Evolutionary conservation across 140 eudicot genomes (phyloP), one percentile per base, ranked within the genome.

Genomic region (Oenanthe javanica): DNA sequence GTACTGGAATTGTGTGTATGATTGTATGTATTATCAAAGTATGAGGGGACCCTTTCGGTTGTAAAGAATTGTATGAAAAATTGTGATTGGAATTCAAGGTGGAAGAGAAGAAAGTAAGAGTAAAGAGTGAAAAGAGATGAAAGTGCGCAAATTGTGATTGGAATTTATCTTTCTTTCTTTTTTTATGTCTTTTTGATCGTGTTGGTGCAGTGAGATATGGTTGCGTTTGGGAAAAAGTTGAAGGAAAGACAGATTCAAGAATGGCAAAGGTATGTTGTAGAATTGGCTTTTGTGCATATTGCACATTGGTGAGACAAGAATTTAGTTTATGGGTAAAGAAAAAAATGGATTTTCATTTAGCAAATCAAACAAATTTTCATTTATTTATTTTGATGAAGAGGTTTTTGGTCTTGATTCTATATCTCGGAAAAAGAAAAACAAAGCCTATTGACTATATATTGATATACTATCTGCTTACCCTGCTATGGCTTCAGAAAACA

Each of bases 171-270:
- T 36, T 6, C 10, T 61, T 31, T 31, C 36, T 31, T 31, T 31
- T 23, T 43, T 45, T 49, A 47, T 6, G 72, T 66, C 72, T 2
- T 47, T 2, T 25, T 79, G 55, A 61, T 74, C 21, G 16, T 55
- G 55, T 81, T 82, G 61, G 75, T 83, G 85, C 87, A 89, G 91
- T 79, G 79, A 84, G 82, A 89, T 86, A 92, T 94, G 98, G 98
- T 94, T 84, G 97, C 93, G 42, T 94, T 94, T 79, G 98, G 98
- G 86, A 92, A 94, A 79, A 94, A 90, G 94, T 84, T 94, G 89
- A 92, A 92, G 87, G 93, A 88, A 61, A 89, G 94, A 84, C 96
- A 92, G 81, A 85, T 90, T 40, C 97, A 87, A 90, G 97, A 92
- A 92, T 94, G 98, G 97, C 93, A 92, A 86, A 91, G 89, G 97